Evolutionary conservation across 2,329 filamentous ascomycete species (phyloP), one percentile per base, ranked within the genome.

Genomic region (Bipolaris cookei): DNA sequence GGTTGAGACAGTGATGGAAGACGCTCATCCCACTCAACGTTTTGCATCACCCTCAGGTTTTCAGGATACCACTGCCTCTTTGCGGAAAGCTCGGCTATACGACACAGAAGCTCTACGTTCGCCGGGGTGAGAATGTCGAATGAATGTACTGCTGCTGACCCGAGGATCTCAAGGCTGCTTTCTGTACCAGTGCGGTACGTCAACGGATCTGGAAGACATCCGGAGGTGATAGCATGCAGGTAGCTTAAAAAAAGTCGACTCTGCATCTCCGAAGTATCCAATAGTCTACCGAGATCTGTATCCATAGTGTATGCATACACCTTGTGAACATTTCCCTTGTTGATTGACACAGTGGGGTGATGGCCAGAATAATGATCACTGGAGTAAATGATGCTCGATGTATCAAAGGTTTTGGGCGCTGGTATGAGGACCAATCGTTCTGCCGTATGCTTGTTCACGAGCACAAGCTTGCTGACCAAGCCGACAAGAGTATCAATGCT

Each of bases 201-300:
- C 0, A 87, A 72, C 0, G 70, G 72, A 61, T 88, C 85, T 0
- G 81, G 80, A 0, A 85, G 69, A 23, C 77, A 83, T 46, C 79
- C 78, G 0, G 84, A 83, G 0, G 85, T 88, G 0, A 86, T 54
- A 0, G 81, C 84, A 58, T 88, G 84, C 0, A 88, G 68, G 25
- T 83, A 82, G 7, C 56, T 75, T 0, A 85, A 71, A 16, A 80
- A 78, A 0, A 89, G 71, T 49, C 82, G 84, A 67, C 82, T 84
- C 10, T 80, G 77, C 0, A 86, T 44, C 11, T 74, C 82, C 0
- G 81, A 82, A 58, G 81, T 83, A 16, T 84, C 83, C 0, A 77
- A 58, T 0, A 90, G 64, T 2, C 81, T 74, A 0, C 84, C 80
- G 0, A 89, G 78, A 1, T 70, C 69, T 0, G 61, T 43, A 56